Evolutionary conservation across 2,329 filamentous ascomycete species (phyloP).

Genomic region (Rhytidhysteron rufulum): DNA sequence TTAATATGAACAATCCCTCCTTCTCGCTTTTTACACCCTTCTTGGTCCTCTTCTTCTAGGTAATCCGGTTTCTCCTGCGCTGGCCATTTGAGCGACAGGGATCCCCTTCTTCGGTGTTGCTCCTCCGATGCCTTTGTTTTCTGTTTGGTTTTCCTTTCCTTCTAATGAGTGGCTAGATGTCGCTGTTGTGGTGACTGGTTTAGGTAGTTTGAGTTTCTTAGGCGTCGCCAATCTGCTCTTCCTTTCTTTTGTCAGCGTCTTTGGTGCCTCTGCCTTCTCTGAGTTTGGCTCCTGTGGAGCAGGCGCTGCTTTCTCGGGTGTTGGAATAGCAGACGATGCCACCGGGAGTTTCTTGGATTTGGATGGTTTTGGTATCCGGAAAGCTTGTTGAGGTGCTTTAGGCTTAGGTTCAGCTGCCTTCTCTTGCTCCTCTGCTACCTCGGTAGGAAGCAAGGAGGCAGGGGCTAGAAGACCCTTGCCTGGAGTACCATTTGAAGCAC

Average conservation of each 20-base stretch:
- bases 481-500: constrained; percentile 35
- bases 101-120: constrained; percentile 29
- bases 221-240: constrained; percentile 33
- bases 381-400: neutral
- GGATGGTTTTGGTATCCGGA: constrained; percentile 14
- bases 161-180: constrained; percentile 9
- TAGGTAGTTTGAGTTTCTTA: constrained; percentile 29
- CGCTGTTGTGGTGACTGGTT: constrained; percentile 8
- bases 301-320: constrained; percentile 12
- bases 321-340: constrained; percentile 7
- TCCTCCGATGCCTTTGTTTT: constrained; percentile 11
- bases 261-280: constrained; percentile 2
- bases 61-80: constrained; percentile 20
- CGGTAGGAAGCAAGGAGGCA: constrained; percentile 24
- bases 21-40: neutral
- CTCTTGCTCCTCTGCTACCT: constrained; percentile 18
- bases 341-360: constrained; percentile 21
- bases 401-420: neutral
- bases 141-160: constrained; percentile 22
- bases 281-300: constrained; percentile 8
- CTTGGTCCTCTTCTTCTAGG: constrained; percentile 25
- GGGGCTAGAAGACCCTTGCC: constrained; percentile 31
- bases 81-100: constrained; percentile 4
- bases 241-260: constrained; percentile 15
- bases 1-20: neutral